These are phyloP conservation scores for Tilletia setariae DNA, from an alignment of 1,284 basidiomycete species.

Conservation along the genomic window DNA sequence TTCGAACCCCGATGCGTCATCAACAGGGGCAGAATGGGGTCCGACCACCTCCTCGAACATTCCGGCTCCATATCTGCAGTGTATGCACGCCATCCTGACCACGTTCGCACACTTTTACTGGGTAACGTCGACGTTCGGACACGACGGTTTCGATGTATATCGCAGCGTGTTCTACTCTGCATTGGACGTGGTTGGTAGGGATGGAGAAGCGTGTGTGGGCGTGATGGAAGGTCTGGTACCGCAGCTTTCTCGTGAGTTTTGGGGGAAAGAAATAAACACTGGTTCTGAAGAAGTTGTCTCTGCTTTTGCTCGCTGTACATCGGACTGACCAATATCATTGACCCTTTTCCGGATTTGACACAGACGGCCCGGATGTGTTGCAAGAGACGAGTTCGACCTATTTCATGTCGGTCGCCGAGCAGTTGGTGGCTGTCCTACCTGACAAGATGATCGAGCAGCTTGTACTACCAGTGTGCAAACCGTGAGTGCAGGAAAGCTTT, in stretches of 20 bases:
- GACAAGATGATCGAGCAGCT: constrained; percentile 41
- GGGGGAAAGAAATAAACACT: too few relatives aligned
- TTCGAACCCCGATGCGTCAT: constrained; percentile 1
- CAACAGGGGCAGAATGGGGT: constrained; percentile 25
- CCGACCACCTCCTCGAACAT: constrained; percentile 38
- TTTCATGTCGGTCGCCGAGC: constrained; percentile 47
- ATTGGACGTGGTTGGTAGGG: constrained; percentile 46
- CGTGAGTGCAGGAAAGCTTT: too few relatives aligned
- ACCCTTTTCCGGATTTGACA: background rate
- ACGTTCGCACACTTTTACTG: constrained; percentile 44
- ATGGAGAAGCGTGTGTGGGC: constrained; percentile 38
- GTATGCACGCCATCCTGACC: constrained; percentile 34
- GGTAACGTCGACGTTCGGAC: constrained; percentile 46
- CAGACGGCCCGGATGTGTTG: background rate
- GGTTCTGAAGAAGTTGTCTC: too few relatives aligned
- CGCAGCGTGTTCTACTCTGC: constrained; percentile 49
- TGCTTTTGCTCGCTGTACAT: too few relatives aligned
- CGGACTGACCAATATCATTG: too few relatives aligned
- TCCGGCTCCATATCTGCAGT: constrained; percentile 34
- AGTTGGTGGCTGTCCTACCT: constrained; percentile 40
- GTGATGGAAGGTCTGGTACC: constrained; percentile 24
- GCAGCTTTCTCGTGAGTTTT: background rate
- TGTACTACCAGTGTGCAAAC: constrained; percentile 38
- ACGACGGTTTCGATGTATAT: constrained; percentile 47
- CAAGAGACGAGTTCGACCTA: constrained; percentile 27